Evolutionary conservation across 805 yeast genomes (phyloP).

Genomic region (Candida michaelii): DNA sequence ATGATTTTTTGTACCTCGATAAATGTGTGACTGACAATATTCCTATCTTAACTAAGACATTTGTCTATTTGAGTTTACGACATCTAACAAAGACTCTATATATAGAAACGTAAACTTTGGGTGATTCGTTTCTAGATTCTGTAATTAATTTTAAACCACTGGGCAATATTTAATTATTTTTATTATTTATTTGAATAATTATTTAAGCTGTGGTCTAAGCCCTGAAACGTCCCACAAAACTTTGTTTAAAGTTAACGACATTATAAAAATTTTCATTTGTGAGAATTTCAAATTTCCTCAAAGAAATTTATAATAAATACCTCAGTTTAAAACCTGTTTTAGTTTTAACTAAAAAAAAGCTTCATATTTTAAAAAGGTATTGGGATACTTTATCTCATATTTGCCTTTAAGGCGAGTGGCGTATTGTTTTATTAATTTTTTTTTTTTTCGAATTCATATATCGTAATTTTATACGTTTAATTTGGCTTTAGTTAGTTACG

Average conservation of each 20-base stretch:
- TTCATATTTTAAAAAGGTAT: neutral
- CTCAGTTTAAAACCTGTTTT: slow-evolving; percentile 4
- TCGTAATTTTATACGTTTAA: neutral
- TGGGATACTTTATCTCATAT: slow-evolving; percentile 6
- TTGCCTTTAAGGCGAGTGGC: slow-evolving; percentile 6
- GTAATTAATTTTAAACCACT: no score
- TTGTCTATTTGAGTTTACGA: neutral
- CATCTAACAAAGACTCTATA: neutral
- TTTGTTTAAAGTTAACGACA: slow-evolving; percentile 1
- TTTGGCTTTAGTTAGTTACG: neutral
- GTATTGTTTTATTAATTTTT: neutral
- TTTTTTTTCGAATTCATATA: no score
- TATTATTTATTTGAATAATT: no score
- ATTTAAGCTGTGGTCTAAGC: neutral
- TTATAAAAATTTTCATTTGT: slow-evolving; percentile 1
- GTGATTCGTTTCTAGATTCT: neutral
- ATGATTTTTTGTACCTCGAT: neutral
- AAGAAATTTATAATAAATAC: neutral
- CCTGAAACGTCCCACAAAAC: neutral
- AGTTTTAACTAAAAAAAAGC: slow-evolving; percentile 2
- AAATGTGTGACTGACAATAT: neutral
- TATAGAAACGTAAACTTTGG: no score
- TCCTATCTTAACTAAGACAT: neutral
- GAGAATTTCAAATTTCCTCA: neutral
- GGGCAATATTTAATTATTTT: no score